Base-by-base conservation (phyloP, 768 basidiomycete species). In the Naganishia vaughanmartiniae region DNA sequence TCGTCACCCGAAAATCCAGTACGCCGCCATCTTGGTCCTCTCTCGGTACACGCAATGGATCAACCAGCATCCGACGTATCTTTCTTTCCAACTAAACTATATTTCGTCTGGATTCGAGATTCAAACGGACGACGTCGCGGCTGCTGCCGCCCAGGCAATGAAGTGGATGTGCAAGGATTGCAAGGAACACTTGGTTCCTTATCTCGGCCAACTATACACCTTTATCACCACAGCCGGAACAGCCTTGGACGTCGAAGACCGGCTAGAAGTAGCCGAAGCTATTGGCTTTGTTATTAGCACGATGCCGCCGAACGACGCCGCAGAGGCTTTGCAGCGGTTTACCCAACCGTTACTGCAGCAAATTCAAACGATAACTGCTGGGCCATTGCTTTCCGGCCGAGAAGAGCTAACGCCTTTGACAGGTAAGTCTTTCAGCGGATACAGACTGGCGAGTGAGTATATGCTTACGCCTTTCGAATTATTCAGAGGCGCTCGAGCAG, bases 1-100 rank as follows among this genome's bases (percentile, higher is more conserved):
- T 1, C 83, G 83, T 54, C 95, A 98, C 79, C 93, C 93, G 54
- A 87, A 88, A 60, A 90, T 99, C 73, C 93, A 91, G 70, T 99
- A 98, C 78, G 94, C 95, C 55, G 91, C 96, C 19, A 86, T 95
- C 54, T 86, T 99, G 69, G 93, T 99, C 76, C 89, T 98, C 71
- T 90, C 92, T 4, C 88, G 96, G 21, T 99, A 99, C 81, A 93
- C 93, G 24, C 91, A 95, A 81, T 99, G 96, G 96, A 90, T 93
- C 76, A 90, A 89, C 77, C 84, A 84, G 73, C 94, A 98, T 79
- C 90, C 95, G 0, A 84, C 87, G 39, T 93, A 96, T 77, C 90
- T 99, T 74, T 84, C 85, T 36, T 87, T 87, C 80, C 91, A 93
- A 79, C 84, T 99, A 26, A 89, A 90, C 76, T 98, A 95, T 79